Evolutionary conservation across 129 eudicot species (phyloP).

Genomic region (Pseudognaphalium luteoalbum): DNA sequence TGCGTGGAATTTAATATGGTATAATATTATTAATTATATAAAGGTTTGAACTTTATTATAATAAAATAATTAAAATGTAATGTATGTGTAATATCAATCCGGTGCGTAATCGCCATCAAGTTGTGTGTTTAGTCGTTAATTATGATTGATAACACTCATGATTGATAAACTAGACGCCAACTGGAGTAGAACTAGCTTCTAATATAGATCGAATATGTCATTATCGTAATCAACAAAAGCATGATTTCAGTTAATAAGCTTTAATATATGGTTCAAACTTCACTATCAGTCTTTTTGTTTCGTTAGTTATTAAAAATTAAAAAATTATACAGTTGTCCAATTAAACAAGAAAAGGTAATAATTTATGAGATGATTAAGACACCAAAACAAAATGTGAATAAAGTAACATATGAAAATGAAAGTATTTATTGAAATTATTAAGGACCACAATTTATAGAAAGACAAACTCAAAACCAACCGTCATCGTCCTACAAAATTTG

Average conservation of each 20-base stretch:
- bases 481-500: not conserved
- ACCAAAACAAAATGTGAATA: slow-evolving; percentile 5
- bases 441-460: not conserved
- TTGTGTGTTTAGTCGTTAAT: slow-evolving; percentile 6
- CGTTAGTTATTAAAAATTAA: not conserved
- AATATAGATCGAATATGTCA: not conserved
- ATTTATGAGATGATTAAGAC: slow-evolving; percentile 14
- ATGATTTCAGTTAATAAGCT: slow-evolving; percentile 16
- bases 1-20: not conserved
- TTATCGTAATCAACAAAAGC: slow-evolving; percentile 18
- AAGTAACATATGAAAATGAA: not conserved
- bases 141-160: not conserved
- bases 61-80: too few species aligned
- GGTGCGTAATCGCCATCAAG: slow-evolving; percentile 14
- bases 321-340: slow-evolving; percentile 7
- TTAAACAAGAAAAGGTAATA: slow-evolving; percentile 1
- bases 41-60: not conserved
- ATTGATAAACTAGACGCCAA: not conserved
- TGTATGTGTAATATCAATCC: not conserved
- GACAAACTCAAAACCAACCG: not conserved
- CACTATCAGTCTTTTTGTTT: slow-evolving; percentile 17
- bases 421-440: not conserved
- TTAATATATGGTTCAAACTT: slow-evolving; percentile 20
- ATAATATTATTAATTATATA: not conserved
- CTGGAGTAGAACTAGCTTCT: not conserved